Percentiles rank a stretch among this genome's conserved stretches.
Evolutionary conservation across 2,329 filamentous ascomycete species (phyloP).

Genomic region (Teratosphaeria gauchensis): DNA sequence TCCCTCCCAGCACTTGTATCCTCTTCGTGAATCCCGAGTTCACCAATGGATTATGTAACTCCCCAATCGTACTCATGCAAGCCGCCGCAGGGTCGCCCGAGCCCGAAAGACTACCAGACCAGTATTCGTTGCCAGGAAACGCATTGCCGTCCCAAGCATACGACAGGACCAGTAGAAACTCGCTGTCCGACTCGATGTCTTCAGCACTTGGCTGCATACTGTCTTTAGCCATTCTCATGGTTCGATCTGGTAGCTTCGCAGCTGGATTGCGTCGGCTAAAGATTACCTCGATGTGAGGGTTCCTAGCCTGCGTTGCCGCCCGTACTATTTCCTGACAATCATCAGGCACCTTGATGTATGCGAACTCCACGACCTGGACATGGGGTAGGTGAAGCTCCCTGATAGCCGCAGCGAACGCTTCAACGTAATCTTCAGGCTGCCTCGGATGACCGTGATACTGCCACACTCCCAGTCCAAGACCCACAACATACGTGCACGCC

Average conservation of each 20-base stretch:
- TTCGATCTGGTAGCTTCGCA: constrained; percentile 11
- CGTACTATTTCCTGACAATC: constrained; percentile 2
- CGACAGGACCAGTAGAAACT: constrained; percentile 21
- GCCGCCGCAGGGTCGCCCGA: constrained; percentile 26
- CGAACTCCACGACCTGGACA: constrained; percentile 22
- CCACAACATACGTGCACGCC: constrained; percentile 23
- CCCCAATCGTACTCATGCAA: constrained; percentile 25
- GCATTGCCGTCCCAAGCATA: constrained; percentile 28
- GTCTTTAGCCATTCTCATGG: background rate
- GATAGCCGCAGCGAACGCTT: constrained; percentile 17
- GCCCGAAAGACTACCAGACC: constrained; percentile 16
- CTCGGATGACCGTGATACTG: constrained; percentile 4
- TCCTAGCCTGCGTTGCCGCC: constrained; percentile 1
- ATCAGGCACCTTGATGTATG: constrained; percentile 15
- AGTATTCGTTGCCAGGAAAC: constrained; percentile 28
- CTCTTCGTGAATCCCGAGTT: constrained; percentile 15
- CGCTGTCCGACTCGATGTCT: background rate
- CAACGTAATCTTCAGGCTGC: constrained; percentile 18
- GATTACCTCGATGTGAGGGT: constrained; percentile 13
- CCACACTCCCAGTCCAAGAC: constrained; percentile 27
- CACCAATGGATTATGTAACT: constrained; percentile 25
- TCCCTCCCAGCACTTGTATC: constrained; percentile 4
- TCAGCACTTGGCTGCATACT: background rate
- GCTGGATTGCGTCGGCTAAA: constrained; percentile 23
- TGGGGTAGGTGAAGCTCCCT: constrained; percentile 7